Base-by-base conservation (phyloP, 1,284 basidiomycete genomes). In the Tremellales sp. region DNA sequence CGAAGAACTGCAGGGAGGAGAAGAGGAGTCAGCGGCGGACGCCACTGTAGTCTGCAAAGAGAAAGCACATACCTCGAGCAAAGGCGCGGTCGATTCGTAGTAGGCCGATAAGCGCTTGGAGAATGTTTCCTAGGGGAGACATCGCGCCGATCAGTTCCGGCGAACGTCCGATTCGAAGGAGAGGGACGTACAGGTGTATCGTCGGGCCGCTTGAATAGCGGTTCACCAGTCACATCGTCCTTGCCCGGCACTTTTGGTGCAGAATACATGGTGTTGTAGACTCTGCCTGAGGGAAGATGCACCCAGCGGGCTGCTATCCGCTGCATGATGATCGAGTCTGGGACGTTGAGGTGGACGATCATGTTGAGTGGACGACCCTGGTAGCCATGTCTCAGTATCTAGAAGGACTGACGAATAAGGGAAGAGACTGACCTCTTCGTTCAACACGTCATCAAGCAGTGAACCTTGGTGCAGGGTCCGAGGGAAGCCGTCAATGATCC, bases 401-500 rank as follows among this genome's bases (percentile, higher is more conserved):
- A 19, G 26, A 29, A 29, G 12, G 26, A 35, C 22, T 32, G 13
- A 29, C 16, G 35, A 4, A 43, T 43, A 32, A 39, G 32, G n/a
- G 31, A 43, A 37, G 27, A 22, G n/a, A 12, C 45, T 44, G 3
- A 69, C 63, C 41, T 68, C 61, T 38, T 64, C 48, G 12, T 60
- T 62, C 31, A 77, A 58, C 10, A 74, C 66, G 5, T 61, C 42
- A 53, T 97, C 88, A 9, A 99, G 78, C 36, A 94, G 76, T 66
- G 84, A 76, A 1, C 89, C 94, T 72, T 99, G 94, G 14, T 81
- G 82, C 2, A 94, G 72, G 2, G 94, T 99, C 32, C 94, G 83
- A 26, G 94, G 94, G 66, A 98, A 98, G 5, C 94, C 94, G 63
- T 99, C 94, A 28, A 98, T 73, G 55, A 97, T 86, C 93, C 93